Percentiles rank a stretch among this genome's conserved stretches.
Evolutionary conservation across 768 basidiomycete species (phyloP).

Genomic region (Cantharellus cinnabarinus): DNA sequence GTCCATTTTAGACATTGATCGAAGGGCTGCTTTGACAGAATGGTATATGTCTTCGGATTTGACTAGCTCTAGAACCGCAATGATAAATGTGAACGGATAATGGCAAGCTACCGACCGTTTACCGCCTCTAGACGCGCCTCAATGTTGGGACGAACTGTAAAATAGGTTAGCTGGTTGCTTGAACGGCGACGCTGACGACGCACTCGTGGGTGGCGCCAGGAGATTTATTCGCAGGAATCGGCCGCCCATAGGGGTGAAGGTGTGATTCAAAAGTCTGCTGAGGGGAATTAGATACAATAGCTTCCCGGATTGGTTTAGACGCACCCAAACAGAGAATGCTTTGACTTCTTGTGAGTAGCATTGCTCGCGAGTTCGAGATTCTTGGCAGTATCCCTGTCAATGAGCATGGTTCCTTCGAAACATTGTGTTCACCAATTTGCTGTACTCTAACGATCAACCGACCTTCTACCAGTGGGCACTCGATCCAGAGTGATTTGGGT

Average conservation of each 20-base stretch:
- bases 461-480: slow-evolving; percentile 54
- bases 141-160: slow-evolving; percentile 32
- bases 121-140: slow-evolving; percentile 75
- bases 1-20: slow-evolving; percentile 57
- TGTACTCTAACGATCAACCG: background rate
- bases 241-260: slow-evolving; percentile 77
- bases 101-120: slow-evolving; percentile 29
- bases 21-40: slow-evolving; percentile 46
- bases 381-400: slow-evolving; percentile 72
- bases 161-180: background rate
- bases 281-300: background rate
- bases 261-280: slow-evolving; percentile 37
- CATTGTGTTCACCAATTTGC: background rate
- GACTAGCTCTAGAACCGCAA: slow-evolving; percentile 36
- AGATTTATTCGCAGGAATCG: slow-evolving; percentile 63
- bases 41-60: slow-evolving; percentile 55
- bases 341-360: slow-evolving; percentile 39
- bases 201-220: slow-evolving; percentile 62
- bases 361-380: slow-evolving; percentile 84
- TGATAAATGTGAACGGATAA: background rate
- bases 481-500: slow-evolving; percentile 45
- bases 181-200: background rate
- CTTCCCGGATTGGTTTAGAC: slow-evolving; percentile 4
- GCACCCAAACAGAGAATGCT: slow-evolving; percentile 66
- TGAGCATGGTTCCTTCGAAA: slow-evolving; percentile 66